Base-by-base conservation (phyloP, 2,329 filamentous ascomycete species). In the Aureobasidium sp. region DNA sequence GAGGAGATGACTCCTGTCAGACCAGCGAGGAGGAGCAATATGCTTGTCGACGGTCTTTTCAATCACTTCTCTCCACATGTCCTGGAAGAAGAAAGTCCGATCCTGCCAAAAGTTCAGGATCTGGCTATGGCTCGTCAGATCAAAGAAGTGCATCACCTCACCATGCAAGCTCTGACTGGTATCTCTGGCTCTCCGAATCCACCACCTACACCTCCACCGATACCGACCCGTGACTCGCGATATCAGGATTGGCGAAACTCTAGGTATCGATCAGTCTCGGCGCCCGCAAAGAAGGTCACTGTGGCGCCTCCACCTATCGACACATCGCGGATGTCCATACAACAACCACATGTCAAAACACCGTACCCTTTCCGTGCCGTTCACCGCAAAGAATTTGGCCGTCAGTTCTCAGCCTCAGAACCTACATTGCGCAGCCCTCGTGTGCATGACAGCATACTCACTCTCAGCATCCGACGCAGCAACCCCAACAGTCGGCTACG, bases 251-350 rank as follows among this genome's bases (percentile, higher is more conserved):
- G 58, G 44, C 62, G 63, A 2, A 62, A 52, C 49, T 49, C 48
- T 9, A 41, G 63, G 5, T 52, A 57, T n/a, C 55, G 63, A 25
- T 63, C 63, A n/a, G 48, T 62, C 27, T 64, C 52, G 59, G 65
- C 60, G 41, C 62, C 57, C 62, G 64, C 48, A 16, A 48, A 47
- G 25, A 70, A 71, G 47, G 71, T 73, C 5, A 68, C 69, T 13
- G 62, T 73, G 15, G 62, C 70, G 6, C 72, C 71, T 6, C 70
- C 71, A 25, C 70, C 71, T 0, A 73, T 74, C 32, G 67, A 73
- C 48, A 70, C 69, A 1, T 63, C 66, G 1, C 64, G 63, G 10
- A 21, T 37, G 5, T 27, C 47, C 10, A n/a, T 3, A 6, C 39
- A 59, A 36, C 59, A 53, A 25, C 49, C 60, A 10, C 68, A 66